Base-by-base conservation (phyloP, 1,284 basidiomycete genomes). In the Phylloporus gajari region DNA sequence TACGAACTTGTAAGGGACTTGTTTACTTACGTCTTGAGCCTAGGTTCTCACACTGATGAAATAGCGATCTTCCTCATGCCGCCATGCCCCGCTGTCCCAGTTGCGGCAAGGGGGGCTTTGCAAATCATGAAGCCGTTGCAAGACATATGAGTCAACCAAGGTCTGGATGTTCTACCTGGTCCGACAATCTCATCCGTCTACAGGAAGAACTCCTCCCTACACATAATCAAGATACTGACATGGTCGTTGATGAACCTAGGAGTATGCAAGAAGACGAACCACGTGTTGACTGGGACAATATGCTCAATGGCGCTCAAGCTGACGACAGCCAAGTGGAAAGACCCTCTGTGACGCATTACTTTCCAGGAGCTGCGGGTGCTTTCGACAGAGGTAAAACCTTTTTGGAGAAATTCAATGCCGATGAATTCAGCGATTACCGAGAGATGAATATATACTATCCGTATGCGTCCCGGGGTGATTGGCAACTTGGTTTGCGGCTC, bases 91-190 rank as follows among this genome's bases (percentile, higher is more conserved):
- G n/a, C n/a, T 11, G 13, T 42, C 42, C 42, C 42, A 42, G 60
- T 40, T 62, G 38, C 9, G 23, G 60, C 19, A 62, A 62, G 60
- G 12, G 25, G 42, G 46, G 46, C 46, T 62, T 62, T 25, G 38
- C 60, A 38, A 42, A 62, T 25, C 9, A 62, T 40, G 60, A 62
- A n/a, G 35, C 60, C 21, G 38, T 62, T 23, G 38, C 38, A 21
- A 62, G 60, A n/a, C 60, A 62, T 40, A 62, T 62, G 60, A 62
- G 38, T 32, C 38, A 62, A 40, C 60, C 38, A 21, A 40, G 38
- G 23, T 62, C 38, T 5, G 60, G 60, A 12, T 62, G 60, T 12
- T 25, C 25, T n/a, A n/a, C n/a, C n/a, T n/a, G n/a, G n/a, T n/a
- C n/a, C n/a, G n/a, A n/a, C n/a, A n/a, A n/a, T n/a, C n/a, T n/a